Evolutionary conservation across 352 stramenopile genomes (phyloP).

Genomic region (Phytopythium sindhum): DNA sequence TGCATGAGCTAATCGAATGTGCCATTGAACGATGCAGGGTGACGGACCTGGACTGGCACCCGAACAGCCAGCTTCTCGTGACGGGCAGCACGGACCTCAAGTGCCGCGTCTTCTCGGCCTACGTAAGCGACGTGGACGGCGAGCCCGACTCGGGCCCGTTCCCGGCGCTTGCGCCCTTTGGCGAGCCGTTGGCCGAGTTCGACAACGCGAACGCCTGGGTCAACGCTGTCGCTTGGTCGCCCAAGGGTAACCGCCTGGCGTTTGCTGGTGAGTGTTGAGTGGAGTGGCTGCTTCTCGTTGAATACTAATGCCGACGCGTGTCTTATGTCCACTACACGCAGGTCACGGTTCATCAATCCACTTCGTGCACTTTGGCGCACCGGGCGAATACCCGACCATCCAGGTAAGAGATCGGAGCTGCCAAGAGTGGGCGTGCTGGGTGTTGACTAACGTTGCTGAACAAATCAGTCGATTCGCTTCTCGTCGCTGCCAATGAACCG

Average conservation of each 20-base stretch:
- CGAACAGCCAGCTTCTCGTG: conserved; percentile 90
- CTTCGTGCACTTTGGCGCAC: conserved; percentile 82
- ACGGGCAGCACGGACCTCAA: conserved; percentile 92
- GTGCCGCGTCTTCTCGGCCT: conserved; percentile 91
- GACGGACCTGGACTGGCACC: conserved; percentile 90
- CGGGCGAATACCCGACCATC: conserved; percentile 68
- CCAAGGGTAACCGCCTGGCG: conserved; percentile 81
- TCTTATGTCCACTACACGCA: neutral
- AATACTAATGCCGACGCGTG: neutral
- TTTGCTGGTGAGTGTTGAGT: conserved; percentile 52
- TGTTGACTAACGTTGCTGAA: conserved; percentile 3
- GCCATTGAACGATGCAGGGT: conserved; percentile 32
- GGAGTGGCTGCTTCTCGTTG: neutral
- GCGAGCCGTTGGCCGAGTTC: conserved; percentile 79
- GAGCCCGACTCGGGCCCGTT: conserved; percentile 70
- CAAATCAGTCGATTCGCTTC: conserved; percentile 81
- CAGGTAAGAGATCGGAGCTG: conserved; percentile 30
- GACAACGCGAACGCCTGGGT: conserved; percentile 91
- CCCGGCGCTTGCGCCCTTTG: conserved; percentile 69
- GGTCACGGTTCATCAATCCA: conserved; percentile 90
- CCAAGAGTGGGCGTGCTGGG: neutral
- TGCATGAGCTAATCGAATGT: neutral
- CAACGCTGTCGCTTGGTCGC: conserved; percentile 90
- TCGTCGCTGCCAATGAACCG: conserved; percentile 76
- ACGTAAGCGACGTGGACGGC: conserved; percentile 80